Conservation (phyloP, 305 asterid genomes). For the Fraxinus sp. region DNA sequence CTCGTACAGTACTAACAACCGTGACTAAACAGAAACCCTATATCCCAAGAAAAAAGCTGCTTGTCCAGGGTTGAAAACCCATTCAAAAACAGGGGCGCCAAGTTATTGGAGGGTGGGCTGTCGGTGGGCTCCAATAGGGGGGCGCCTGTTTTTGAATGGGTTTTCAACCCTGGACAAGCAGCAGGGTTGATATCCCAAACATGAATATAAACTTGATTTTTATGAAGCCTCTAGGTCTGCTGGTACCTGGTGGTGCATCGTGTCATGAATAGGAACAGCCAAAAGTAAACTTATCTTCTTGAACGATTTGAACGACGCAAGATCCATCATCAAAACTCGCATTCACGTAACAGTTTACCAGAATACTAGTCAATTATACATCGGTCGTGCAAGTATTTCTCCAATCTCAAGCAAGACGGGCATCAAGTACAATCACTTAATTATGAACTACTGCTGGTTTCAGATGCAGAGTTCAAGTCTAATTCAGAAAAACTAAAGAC, state of each 20-base stretch:
- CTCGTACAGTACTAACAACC: background rate
- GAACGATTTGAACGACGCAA: background rate
- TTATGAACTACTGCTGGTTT: background rate
- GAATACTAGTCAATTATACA: background rate
- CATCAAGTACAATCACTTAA: background rate
- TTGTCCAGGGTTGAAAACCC: too few relatives aligned
- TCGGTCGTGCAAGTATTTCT: background rate
- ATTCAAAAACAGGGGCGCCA: too few relatives aligned
- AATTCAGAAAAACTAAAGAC: background rate
- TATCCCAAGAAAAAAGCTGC: too few relatives aligned
- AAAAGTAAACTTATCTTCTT: background rate
- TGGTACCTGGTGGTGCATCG: background rate
- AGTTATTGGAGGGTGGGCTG: too few relatives aligned
- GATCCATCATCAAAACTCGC: background rate
- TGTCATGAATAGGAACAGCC: background rate
- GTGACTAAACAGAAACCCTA: background rate
- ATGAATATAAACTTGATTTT: background rate
- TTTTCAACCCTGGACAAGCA: too few relatives aligned
- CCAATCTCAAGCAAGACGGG: background rate
- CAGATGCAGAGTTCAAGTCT: background rate
- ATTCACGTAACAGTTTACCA: background rate
- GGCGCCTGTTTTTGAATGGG: too few relatives aligned
- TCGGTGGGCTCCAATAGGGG: too few relatives aligned
- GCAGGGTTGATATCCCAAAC: background rate
- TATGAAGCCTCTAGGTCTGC: background rate